Base-by-base conservation (phyloP, 192 early-diverging fungal genomes). In the Backusella liffmaniae region DNA sequence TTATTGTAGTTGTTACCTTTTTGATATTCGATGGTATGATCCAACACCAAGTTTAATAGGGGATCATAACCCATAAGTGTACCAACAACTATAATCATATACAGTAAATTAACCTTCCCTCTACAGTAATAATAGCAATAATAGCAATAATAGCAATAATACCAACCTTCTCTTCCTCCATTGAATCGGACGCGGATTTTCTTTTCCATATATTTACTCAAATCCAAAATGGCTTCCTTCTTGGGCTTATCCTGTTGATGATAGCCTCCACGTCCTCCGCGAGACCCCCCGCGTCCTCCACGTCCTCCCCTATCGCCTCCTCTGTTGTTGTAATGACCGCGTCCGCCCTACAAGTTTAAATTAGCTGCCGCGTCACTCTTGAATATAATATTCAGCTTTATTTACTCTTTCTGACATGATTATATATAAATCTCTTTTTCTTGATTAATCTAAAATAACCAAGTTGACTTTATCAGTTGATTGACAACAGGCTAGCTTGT, bases 161-260 rank as follows among this genome's bases (percentile, higher is more conserved):
- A 4, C 21, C 49, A 84, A 97, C 96, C 96, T 92, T 99, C 95
- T 53, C 96, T 88, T 49, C 96, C 96, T 36, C 94, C 96, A 72
- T 90, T 93, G 84, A 96, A 98, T 86, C 98, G 94, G 62, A 97
- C 96, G 37, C 91, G 89, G 67, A 99, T 92, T 71, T 91, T 86
- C 83, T 97, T 96, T 76, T 99, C 92, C 85, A 92, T 88, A 86
- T 98, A 97, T 86, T 97, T 98, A 39, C 91, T 86, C 41, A 97
- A 89, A 81, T 99, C 96, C 56, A 99, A 86, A 78, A 99, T 98
- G 16, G 91, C 88, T 79, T 98, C 95, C 85, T 96, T 91, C 84
- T 93, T 92, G 74, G 87, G 89, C 74, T 89, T 89, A 73, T 90
- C 87, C 77, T 88, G 84, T 70, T 86, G 85, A 32, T 88, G 80